Evolutionary conservation across 352 stramenopile genomes (phyloP).

Genomic region (Elongisporangium undulatum): DNA sequence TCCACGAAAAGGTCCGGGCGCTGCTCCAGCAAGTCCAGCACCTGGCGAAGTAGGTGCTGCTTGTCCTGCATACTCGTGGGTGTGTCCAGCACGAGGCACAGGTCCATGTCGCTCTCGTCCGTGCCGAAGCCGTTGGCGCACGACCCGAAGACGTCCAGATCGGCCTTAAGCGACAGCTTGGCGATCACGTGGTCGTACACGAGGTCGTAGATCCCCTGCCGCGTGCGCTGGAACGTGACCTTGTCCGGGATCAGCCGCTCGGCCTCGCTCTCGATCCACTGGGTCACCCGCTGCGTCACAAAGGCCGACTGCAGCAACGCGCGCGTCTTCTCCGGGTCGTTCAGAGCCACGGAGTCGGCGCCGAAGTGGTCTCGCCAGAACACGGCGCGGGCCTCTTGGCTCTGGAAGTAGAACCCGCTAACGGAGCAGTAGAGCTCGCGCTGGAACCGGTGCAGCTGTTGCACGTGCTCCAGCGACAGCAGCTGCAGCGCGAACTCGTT

Average conservation of each 20-base stretch:
- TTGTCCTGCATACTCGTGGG: constrained; percentile 48
- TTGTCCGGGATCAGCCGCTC: constrained; percentile 57
- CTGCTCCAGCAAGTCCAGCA: constrained; percentile 47
- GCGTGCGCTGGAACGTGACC: constrained; percentile 45
- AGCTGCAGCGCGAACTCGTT: constrained; percentile 70
- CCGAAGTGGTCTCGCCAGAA: constrained; percentile 70
- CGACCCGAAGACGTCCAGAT: constrained; percentile 93
- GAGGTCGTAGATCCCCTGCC: constrained; percentile 67
- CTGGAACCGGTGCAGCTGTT: constrained; percentile 57
- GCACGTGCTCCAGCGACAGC: constrained; percentile 43
- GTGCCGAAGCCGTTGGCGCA: constrained; percentile 97
- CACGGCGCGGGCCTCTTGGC: constrained; percentile 25
- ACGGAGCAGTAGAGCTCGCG: constrained; percentile 69
- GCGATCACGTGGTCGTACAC: constrained; percentile 55
- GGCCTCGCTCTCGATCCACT: constrained; percentile 47
- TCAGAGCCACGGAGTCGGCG: constrained; percentile 39
- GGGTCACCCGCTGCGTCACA: constrained; percentile 32
- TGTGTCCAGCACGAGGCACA: constrained; percentile 82
- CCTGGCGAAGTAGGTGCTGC: constrained; percentile 56
- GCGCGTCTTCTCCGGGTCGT: constrained; percentile 14
- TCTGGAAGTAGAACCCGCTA: constrained; percentile 65
- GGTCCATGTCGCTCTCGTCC: constrained; percentile 90
- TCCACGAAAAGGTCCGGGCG: constrained; percentile 62
- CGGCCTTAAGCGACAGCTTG: constrained; percentile 44
- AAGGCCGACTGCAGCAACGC: constrained; percentile 35